Evolutionary conservation across 2,329 filamentous ascomycete species (phyloP), one percentile per base, ranked within the genome.

Genomic region (Amylocarpus encephaloides): DNA sequence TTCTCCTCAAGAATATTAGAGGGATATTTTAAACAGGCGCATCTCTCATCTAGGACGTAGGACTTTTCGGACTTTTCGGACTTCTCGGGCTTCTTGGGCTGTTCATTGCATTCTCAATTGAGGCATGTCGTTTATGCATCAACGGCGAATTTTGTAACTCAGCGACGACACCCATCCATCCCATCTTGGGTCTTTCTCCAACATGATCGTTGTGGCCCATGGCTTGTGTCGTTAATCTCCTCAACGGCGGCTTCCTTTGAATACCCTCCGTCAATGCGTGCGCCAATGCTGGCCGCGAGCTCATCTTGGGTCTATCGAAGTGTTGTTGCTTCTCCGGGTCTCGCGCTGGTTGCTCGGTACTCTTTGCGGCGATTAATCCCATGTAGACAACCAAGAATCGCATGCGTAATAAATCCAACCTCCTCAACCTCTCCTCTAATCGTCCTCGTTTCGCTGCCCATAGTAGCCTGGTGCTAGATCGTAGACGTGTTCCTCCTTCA

Each of bases 341-440:
- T 39, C 46, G 58, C 26, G 45, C 38, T 16, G 39, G 33, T 12
- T 54, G 50, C 35, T 60, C 56, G 12, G 44, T 57, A 13, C 64
- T 64, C 40, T 64, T 65, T 10, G 69, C 65, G 11, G 74, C 70
- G 47, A 83, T 71, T 53, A 82, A 74, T 55, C 79, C 77, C 77
- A 84, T 78, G 64, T 82, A 82, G 34, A 82, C 72, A 33, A 83
- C 78, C 30, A 84, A 67, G 62, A 84, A 83, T 53, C 80, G 75
- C 78, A 82, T 82, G 62, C 80, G 73, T 62, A 84, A 64, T 59
- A 83, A 66, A 58, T 84, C 81, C 36, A 84, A 68, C 42, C 79
- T 71, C 49, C 77, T 73, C 48, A 83, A 69, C 46, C 77, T 73
- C 56, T 80, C 78, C 63, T 82, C 77, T 44, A 85, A 67, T 46